phyloP scores from a whole-genome alignment of 1,284 basidiomycete genomes.

The Ustilago tritici region DNA sequence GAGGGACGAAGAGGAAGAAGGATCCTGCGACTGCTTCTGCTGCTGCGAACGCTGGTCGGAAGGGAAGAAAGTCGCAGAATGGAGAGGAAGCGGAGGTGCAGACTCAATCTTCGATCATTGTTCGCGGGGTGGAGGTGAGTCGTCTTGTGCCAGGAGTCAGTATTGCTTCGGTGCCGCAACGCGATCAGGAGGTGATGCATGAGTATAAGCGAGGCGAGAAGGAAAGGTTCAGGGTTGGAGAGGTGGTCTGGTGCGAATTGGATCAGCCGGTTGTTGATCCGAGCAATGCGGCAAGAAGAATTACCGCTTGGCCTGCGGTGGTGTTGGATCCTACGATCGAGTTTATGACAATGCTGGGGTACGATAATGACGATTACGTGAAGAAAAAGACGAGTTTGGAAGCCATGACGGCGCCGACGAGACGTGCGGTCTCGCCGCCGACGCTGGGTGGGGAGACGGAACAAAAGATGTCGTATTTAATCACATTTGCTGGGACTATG shows the following conservation, averaged over 20 bases:
- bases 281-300: constrained; percentile 5
- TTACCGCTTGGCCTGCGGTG: constrained; percentile 46
- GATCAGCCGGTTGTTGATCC: constrained; percentile 43
- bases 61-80: constrained; percentile 17
- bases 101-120: constrained; percentile 23
- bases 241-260: constrained; percentile 50
- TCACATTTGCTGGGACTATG: constrained; percentile 45
- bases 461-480: constrained; percentile 38
- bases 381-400: constrained; percentile 27
- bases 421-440: constrained; percentile 20
- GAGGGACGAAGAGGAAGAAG: constrained; percentile 28
- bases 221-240: constrained; percentile 53
- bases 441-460: constrained; percentile 10
- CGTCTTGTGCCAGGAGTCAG: constrained; percentile 41
- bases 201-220: constrained; percentile 35
- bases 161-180: constrained; percentile 40
- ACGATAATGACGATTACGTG: constrained; percentile 10
- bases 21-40: constrained; percentile 27
- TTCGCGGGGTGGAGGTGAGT: constrained; percentile 41
- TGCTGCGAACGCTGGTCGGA: constrained; percentile 16
- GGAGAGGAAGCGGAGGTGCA: constrained; percentile 6
- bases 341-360: constrained; percentile 10
- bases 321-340: constrained; percentile 36
- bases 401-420: constrained; percentile 21
- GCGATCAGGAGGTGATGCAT: constrained; percentile 46